Evolutionary conservation across 257 asterid species (phyloP), one percentile per base, ranked within the genome.

Genomic region (Ocimum tenuiflorum): DNA sequence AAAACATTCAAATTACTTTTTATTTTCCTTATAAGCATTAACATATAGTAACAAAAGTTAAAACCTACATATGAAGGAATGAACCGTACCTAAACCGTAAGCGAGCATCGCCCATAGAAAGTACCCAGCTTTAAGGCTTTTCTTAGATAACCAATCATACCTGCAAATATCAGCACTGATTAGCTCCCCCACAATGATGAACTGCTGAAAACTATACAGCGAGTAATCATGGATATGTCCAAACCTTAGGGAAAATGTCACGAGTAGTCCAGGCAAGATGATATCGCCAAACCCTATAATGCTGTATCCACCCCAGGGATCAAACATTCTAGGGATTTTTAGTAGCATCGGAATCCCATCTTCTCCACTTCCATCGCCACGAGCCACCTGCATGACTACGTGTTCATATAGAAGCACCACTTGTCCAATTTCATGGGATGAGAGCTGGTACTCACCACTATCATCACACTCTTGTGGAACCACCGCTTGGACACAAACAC

Each of bases 381-480:
- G 91, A 63, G 97, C 97, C 56, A 91, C 97, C 96, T 91, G 69
- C 42, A 65, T 6, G 47, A 64, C 51, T 39, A 65, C 31, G 6
- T n/a, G 61, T 38, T 63, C 8, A 51, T 38, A 15, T 51, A 50
- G 49, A 19, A 60, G 45, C 59, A 51, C 13, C 1, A 15, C 48
- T 12, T 48, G 58, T 15, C 14, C 24, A 19, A 38, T 35, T 54
- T 48, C 18, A 15, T 4, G 31, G 67, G 47, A 52, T 38, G 10
- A 43, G 13, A 56, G 50, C 1, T 14, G 50, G 33, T 52, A 60
- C 88, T 75, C 68, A 94, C 99, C 91, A 94, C 99, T 75, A 94
- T 94, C 99, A 94, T 94, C 54, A 94, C 96, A 38, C 99, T 94
- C 87, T 94, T 83, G 15, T 90, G 82, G 85, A 94, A 94, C 96